Base-by-base conservation (phyloP, 225 moss, liverwort and hornwort species). In the Sphagnum contortum region DNA sequence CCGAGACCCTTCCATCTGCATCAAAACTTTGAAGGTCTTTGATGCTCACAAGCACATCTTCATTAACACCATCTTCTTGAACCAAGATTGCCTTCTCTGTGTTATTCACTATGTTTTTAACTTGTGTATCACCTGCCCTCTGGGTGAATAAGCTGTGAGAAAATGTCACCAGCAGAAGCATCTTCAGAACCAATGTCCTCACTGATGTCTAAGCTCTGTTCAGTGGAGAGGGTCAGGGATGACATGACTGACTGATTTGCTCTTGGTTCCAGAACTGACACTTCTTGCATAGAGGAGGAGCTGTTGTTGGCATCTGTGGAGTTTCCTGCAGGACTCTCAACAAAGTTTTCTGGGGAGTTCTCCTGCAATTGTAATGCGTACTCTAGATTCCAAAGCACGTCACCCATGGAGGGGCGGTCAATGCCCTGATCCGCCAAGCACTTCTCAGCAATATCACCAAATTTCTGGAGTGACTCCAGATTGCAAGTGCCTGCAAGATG, bases 61-160 rank as follows among this genome's bases (percentile, higher is more conserved):
- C 29, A 29, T 29, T 29, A 29, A 29, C 29, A 29, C 29, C 29
- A 29, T 29, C 29, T 29, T 29, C 29, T 29, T 29, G 29, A 29
- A 29, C 29, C 29, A 29, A 29, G 29, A 29, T 29, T 29, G 29
- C 29, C 29, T 29, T 29, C 29, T 29, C 29, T 29, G 29, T 29
- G 29, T 29, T 29, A 0, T 29, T 29, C 29, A 29, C 29, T 29
- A 29, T 29, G 29, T 29, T 29, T 29, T 29, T 11, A 14, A 55
- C 48, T 8, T 4, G 8, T 46, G 44, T 60, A 65, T 88, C 73
- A 96, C 92, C 96, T 96, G 72, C 96, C 96, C 77, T 90, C 90
- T n/a, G 92, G 96, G 57, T 96, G 92, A 54, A 96, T 81, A 51
- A 96, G 74, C 80, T 96, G 96, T 12, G 96, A 96, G 75, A 96